Base-by-base conservation (phyloP, 2,329 filamentous ascomycete species). In the Mycosphaerella arachidis region DNA sequence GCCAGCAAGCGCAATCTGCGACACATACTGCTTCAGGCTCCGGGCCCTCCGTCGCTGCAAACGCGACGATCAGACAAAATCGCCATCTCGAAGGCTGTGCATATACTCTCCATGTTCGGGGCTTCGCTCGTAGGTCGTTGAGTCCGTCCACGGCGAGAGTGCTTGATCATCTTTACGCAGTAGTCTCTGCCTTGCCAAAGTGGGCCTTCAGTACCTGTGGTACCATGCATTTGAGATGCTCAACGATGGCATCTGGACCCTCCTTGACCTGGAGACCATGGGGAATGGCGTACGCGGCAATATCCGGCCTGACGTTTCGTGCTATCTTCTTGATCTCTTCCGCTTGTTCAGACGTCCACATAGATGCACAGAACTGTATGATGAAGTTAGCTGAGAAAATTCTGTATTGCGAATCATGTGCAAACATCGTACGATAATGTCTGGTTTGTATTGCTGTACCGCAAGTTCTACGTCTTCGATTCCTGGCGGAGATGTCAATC, bases 311-410 rank as follows among this genome's bases (percentile, higher is more conserved):
- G 24, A 76, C 70, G 29, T 78, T 74, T 59, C 74, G 73, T 1
- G 81, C 81, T 33, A 78, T 78, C 1, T 69, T 64, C 27, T 77
- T 72, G 29, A 83, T 82, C 60, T 77, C 68, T 6, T 73, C 66
- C 27, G 76, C 77, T 69, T 84, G 75, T 63, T 83, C 79, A 0
- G 76, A 67, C 33, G 78, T 77, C 81, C 82, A 84, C 81, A 84
- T 84, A 3, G 81, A 87, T 2, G 86, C 85, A 55, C 81, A 84
- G 75, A 86, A 86, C 82, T 86, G 60, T 57, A 12, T 12, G 9
- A n/a, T 4, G 33, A 1, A 30, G 29, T 31, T 1, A 24, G 20
- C 6, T 40, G 29, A 3, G 16, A 6, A 4, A 10, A 10, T 43
- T 43, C 13, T 7, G 45, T 54, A 13, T 33, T 53, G 35, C 20